Conservation (phyloP, 169 alveolate species). For the Perkinsus marinus region DNA sequence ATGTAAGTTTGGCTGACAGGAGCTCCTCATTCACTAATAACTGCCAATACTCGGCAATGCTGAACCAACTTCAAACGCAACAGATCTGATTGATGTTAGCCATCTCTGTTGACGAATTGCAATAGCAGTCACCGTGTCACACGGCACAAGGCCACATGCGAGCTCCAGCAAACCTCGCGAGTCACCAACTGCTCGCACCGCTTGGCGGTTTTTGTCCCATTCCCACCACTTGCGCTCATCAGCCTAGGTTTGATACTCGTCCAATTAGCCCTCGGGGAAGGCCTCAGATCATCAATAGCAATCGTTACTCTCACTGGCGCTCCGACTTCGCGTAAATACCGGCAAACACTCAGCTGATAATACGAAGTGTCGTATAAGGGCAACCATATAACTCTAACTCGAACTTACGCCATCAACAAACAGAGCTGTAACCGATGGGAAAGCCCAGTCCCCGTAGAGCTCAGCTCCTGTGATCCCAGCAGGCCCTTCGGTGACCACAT, state of each 20-base stretch:
- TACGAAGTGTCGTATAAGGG: neutral
- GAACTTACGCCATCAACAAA: neutral
- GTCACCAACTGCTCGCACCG: no score
- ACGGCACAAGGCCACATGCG: neutral
- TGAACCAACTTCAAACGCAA: no score
- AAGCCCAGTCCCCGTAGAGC: neutral
- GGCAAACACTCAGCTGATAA: neutral
- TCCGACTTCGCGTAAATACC: neutral
- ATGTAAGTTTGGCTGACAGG: no score
- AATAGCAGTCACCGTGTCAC: no score
- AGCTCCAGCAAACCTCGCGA: neutral
- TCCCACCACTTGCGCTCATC: neutral
- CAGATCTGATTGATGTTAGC: no score
- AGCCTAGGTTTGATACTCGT: neutral
- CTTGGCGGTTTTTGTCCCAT: no score
- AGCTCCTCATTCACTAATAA: no score
- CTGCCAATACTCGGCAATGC: no score
- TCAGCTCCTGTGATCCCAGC: neutral
- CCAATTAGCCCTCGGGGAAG: neutral
- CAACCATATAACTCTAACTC: neutral
- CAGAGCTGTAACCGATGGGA: neutral
- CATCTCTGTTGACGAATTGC: no score
- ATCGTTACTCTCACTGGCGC: neutral
- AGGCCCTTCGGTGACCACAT: neutral
- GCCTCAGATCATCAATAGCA: neutral